Evolutionary conservation across 306 rosid genomes (phyloP).

Genomic region (Fagus crenata): DNA sequence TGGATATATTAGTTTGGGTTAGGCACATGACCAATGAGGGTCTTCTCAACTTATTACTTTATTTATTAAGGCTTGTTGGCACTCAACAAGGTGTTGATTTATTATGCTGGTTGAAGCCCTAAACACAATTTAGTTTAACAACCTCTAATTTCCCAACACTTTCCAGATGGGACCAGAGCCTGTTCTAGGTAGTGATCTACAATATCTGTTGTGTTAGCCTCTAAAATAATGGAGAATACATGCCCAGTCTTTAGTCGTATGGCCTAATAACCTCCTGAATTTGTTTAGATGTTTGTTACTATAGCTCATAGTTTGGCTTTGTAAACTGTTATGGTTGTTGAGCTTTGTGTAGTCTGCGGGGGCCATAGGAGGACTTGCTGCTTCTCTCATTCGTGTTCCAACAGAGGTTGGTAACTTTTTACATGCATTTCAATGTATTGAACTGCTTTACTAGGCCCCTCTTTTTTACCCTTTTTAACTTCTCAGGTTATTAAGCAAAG

Average conservation of each 20-base stretch:
- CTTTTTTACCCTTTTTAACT: constrained; percentile 22
- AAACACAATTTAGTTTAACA: not conserved
- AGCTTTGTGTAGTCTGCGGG: constrained; percentile 80
- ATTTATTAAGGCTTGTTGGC: not conserved
- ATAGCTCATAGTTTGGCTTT: not conserved
- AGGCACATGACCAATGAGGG: not conserved
- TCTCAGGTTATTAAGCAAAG: constrained; percentile 95
- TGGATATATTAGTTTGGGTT: not conserved
- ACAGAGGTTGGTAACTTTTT: constrained; percentile 67
- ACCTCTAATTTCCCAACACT: not conserved
- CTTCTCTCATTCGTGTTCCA: constrained; percentile 95
- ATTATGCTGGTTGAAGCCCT: not conserved
- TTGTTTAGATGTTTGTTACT: constrained; percentile 14
- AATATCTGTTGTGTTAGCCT: not conserved
- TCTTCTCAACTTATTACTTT: not conserved
- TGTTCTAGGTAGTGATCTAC: not conserved
- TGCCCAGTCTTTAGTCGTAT: not conserved
- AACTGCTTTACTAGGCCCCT: constrained; percentile 19
- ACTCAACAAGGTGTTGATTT: not conserved
- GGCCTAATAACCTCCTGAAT: not conserved
- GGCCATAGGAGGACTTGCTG: constrained; percentile 89
- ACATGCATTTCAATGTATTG: constrained; percentile 24
- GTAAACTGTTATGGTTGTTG: constrained; percentile 14
- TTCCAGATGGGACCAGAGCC: not conserved
- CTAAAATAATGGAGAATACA: not conserved